A percentile compares a stretch with the other conserved stretches of the same genome.
Conservation (phyloP, 139 green algal species). For the Mesotaenium endlicherianum region DNA sequence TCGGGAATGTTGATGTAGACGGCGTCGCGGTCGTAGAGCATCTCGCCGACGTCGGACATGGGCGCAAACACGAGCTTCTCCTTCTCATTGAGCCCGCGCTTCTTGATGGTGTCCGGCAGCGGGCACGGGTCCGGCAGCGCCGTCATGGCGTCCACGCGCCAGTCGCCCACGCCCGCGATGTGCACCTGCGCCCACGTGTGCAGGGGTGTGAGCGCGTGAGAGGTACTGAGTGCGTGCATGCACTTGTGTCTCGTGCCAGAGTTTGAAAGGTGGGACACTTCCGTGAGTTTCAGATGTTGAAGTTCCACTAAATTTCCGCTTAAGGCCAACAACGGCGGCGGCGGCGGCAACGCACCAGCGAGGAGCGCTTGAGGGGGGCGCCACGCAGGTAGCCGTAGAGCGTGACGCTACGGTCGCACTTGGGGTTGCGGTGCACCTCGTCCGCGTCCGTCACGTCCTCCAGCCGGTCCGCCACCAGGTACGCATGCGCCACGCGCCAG, state of each 20-base stretch:
- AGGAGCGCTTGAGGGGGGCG: constrained; percentile 68
- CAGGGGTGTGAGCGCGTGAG: too few species aligned
- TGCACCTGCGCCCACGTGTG: too few species aligned
- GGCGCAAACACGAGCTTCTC: constrained; percentile 92
- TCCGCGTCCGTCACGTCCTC: constrained; percentile 89
- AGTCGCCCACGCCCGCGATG: constrained; percentile 90
- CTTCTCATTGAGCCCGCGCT: constrained; percentile 65
- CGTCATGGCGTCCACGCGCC: constrained; percentile 65
- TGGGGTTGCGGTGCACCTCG: constrained; percentile 66
- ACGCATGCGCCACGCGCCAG: constrained; percentile 87
- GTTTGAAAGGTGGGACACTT: too few species aligned
- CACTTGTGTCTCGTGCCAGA: too few species aligned
- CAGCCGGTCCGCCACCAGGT: constrained; percentile 85
- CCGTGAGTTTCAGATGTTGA: too few species aligned
- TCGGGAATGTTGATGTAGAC: constrained; percentile 97
- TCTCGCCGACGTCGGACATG: constrained; percentile 90
- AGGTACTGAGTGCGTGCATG: too few species aligned
- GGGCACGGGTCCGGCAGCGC: constrained; percentile 92
- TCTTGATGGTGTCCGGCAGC: constrained; percentile 75
- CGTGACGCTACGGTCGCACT: constrained; percentile 80
- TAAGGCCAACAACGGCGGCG: neutral
- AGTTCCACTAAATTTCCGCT: neutral
- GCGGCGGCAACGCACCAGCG: constrained; percentile 23
- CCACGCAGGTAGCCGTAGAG: constrained; percentile 94
- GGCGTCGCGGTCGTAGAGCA: constrained; percentile 96